These are phyloP conservation scores for Kregervanrija fluxuum DNA, from an alignment of 805 yeast species.

Conservation along the genomic window DNA sequence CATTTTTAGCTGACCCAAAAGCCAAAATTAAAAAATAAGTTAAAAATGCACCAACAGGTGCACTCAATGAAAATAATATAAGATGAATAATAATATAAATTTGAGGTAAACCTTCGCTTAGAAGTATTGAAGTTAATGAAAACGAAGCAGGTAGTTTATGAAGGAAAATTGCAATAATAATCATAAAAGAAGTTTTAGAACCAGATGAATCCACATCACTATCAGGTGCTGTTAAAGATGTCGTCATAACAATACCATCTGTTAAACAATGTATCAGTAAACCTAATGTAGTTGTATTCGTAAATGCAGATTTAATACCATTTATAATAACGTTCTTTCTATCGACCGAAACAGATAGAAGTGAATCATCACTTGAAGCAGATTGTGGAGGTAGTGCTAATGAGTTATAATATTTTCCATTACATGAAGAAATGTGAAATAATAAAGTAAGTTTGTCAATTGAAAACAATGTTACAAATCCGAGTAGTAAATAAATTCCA, in stretches of 20 bases:
- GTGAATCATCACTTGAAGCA: no score
- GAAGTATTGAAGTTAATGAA: slow-evolving; percentile 51
- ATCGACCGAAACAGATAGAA: no score
- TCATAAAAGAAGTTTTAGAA: slow-evolving; percentile 24
- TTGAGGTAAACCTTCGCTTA: slow-evolving; percentile 28
- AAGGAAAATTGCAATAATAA: slow-evolving; percentile 53
- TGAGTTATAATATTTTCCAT: no score
- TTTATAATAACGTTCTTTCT: no score
- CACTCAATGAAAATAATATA: slow-evolving; percentile 45
- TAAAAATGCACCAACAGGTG: slow-evolving; percentile 53
- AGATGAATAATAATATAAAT: slow-evolving; percentile 38
- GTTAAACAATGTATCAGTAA: slow-evolving; percentile 59
- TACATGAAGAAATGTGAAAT: not conserved
- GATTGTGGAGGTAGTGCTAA: no score
- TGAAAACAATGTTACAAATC: slow-evolving; percentile 47
- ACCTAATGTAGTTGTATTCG: slow-evolving; percentile 50
- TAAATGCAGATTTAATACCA: slow-evolving; percentile 24
- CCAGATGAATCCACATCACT: slow-evolving; percentile 17
- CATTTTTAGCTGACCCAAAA: slow-evolving; percentile 16
- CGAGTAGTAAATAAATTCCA: slow-evolving; percentile 45
- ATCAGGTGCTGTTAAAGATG: slow-evolving; percentile 29
- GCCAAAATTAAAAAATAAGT: slow-evolving; percentile 30
- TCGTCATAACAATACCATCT: slow-evolving; percentile 70
- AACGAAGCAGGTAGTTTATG: slow-evolving; percentile 75
- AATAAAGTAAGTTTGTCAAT: slow-evolving; percentile 31